Evolutionary conservation across 2,329 filamentous ascomycete genomes (phyloP).

Genomic region (Lomentospora prolificans): DNA sequence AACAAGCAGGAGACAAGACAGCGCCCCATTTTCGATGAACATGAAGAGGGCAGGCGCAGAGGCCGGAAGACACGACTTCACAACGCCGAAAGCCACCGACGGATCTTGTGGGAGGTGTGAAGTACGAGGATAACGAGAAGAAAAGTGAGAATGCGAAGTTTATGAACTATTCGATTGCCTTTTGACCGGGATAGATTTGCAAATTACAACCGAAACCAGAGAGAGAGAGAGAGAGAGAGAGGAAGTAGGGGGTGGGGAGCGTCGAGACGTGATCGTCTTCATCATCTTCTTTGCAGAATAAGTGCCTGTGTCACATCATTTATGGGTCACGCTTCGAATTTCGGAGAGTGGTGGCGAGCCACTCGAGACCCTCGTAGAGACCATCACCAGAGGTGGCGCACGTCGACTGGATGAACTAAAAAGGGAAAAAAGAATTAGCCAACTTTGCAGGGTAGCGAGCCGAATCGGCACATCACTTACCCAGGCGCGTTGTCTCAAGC

Average conservation of each 20-base stretch:
- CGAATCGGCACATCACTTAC: conserved; percentile 68
- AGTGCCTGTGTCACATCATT: conserved; percentile 9
- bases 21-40: conserved; percentile 7
- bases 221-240: conserved; percentile 19
- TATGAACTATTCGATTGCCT: conserved; percentile 46
- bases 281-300: conserved; percentile 10
- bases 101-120: conserved; percentile 7
- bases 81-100: conserved; percentile 2
- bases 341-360: conserved; percentile 74
- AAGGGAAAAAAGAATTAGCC: conserved; percentile 11
- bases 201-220: conserved; percentile 50
- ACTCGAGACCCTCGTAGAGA: conserved; percentile 98
- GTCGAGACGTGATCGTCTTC: conserved; percentile 10
- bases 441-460: too few species aligned
- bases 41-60: background rate
- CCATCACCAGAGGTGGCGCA: conserved; percentile 98
- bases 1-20: background rate
- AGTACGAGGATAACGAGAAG: conserved; percentile 19
- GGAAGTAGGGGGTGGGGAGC: conserved; percentile 7
- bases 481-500: conserved; percentile 96
- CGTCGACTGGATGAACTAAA: conserved; percentile 96
- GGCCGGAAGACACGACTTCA: conserved; percentile 1
- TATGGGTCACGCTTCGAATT: conserved; percentile 38
- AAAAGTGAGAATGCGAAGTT: conserved; percentile 25
- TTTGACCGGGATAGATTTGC: conserved; percentile 39